phyloP scores from a whole-genome alignment of 2,329 filamentous ascomycete species.

The Talaromyces islandicus region DNA sequence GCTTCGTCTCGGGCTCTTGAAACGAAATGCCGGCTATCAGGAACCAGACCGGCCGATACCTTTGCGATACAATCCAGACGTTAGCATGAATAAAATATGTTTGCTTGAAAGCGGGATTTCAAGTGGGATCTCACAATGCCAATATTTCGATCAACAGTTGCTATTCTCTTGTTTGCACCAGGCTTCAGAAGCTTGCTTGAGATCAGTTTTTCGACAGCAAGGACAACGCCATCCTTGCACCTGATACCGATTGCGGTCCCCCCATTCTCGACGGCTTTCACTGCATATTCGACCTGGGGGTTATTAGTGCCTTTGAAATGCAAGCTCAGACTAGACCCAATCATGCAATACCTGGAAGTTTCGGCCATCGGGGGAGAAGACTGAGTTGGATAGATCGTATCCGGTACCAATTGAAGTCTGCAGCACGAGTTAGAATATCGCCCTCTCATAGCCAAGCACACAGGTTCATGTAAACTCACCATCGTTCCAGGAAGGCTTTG shows the following conservation, averaged over 20 bases:
- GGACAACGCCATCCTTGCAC: constrained; percentile 93
- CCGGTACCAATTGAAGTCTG: constrained; percentile 99
- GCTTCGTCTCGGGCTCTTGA: constrained; percentile 92
- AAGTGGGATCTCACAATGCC: constrained; percentile 64
- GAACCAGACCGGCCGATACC: constrained; percentile 91
- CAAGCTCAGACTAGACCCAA: background rate
- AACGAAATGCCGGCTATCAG: constrained; percentile 92
- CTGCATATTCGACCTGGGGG: constrained; percentile 76
- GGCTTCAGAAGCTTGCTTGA: constrained; percentile 92
- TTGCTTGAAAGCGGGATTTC: background rate
- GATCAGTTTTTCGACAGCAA: constrained; percentile 95
- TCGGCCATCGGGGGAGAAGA: constrained; percentile 97
- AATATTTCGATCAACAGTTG: constrained; percentile 86
- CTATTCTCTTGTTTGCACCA: constrained; percentile 94
- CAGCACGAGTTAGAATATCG: background rate
- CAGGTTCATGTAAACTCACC: constrained; percentile 6
- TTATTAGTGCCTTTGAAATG: background rate
- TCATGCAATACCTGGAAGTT: constrained; percentile 75
- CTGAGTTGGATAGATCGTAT: constrained; percentile 98
- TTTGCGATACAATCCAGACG: constrained; percentile 29
- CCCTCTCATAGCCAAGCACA: background rate
- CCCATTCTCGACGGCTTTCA: constrained; percentile 97
- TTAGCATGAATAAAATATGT: background rate
- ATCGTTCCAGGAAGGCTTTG: constrained; percentile 1
- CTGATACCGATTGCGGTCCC: constrained; percentile 93